These are phyloP conservation scores for Oxytropis ochrocephala DNA, from an alignment of 306 rosid species.

Conservation along the genomic window DNA sequence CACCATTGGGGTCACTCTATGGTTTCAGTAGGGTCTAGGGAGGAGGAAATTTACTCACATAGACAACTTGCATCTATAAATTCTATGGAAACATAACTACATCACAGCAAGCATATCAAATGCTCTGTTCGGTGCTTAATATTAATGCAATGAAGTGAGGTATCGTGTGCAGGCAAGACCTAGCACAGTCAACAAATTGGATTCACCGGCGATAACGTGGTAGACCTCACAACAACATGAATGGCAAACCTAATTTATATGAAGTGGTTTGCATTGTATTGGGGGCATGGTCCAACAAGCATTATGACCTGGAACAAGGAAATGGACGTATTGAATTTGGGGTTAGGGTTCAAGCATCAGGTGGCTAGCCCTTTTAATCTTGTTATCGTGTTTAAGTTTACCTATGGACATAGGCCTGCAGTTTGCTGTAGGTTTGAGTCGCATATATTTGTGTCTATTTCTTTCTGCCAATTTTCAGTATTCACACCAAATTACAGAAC, in stretches of 20 bases:
- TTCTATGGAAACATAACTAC: neutral
- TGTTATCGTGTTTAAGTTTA: neutral
- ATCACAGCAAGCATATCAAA: neutral
- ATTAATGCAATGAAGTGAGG: neutral
- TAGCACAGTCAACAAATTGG: neutral
- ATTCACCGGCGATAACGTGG: neutral
- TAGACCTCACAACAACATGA: neutral
- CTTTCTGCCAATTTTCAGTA: neutral
- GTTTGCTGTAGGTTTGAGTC: neutral
- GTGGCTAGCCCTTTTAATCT: neutral
- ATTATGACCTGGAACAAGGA: neutral
- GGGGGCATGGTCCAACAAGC: neutral
- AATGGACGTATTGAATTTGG: neutral
- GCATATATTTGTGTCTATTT: neutral
- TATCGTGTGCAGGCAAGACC: neutral
- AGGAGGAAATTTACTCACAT: neutral
- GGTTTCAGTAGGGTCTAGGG: neutral
- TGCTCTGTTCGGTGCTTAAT: neutral
- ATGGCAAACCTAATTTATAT: slow-evolving; percentile 10
- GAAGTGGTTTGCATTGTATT: neutral
- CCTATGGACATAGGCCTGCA: neutral
- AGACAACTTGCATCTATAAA: neutral
- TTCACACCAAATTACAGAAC: neutral
- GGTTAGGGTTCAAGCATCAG: neutral
- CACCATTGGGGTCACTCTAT: neutral